Conservation (phyloP, 2,329 filamentous ascomycete genomes). For the Arthrobotrys sinensis region DNA sequence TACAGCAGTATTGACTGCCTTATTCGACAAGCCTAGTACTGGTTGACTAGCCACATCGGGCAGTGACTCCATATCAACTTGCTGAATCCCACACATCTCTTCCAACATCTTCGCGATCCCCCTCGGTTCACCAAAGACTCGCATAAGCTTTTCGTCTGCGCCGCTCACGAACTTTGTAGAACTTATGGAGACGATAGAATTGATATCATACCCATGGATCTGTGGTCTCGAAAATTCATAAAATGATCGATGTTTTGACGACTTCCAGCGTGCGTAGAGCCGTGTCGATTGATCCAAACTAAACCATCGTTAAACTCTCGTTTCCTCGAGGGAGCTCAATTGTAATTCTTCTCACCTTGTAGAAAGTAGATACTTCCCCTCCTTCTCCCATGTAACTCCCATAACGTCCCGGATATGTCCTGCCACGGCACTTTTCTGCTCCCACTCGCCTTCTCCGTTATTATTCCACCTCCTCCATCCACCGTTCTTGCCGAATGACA, state of each 20-base stretch:
- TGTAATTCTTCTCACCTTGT: slow-evolving; percentile 74
- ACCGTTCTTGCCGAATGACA: slow-evolving; percentile 88
- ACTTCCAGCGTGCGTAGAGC: slow-evolving; percentile 84
- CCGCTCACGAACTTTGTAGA: slow-evolving; percentile 88
- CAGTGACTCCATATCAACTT: slow-evolving; percentile 70
- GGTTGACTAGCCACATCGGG: slow-evolving; percentile 95
- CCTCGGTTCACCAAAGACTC: slow-evolving; percentile 91
- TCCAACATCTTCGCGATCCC: slow-evolving; percentile 82
- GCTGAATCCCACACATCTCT: slow-evolving; percentile 76
- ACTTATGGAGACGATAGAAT: slow-evolving; percentile 86
- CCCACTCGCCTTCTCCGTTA: slow-evolving; percentile 77
- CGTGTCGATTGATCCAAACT: slow-evolving; percentile 86
- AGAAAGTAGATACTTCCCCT: slow-evolving; percentile 87
- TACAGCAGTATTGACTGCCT: slow-evolving; percentile 78
- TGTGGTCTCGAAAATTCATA: slow-evolving; percentile 96
- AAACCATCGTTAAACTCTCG: background rate
- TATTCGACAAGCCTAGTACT: slow-evolving; percentile 94
- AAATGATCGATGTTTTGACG: slow-evolving; percentile 76
- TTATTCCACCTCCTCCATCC: slow-evolving; percentile 89
- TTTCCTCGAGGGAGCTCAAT: background rate
- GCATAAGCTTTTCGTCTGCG: slow-evolving; percentile 96
- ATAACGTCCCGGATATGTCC: slow-evolving; percentile 88
- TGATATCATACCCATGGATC: slow-evolving; percentile 98
- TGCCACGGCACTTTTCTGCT: slow-evolving; percentile 81
- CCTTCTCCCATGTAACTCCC: slow-evolving; percentile 85